Evolutionary conservation across 2,329 filamentous ascomycete genomes (phyloP), one percentile per base, ranked within the genome.

Genomic region (Penicillium sp.): DNA sequence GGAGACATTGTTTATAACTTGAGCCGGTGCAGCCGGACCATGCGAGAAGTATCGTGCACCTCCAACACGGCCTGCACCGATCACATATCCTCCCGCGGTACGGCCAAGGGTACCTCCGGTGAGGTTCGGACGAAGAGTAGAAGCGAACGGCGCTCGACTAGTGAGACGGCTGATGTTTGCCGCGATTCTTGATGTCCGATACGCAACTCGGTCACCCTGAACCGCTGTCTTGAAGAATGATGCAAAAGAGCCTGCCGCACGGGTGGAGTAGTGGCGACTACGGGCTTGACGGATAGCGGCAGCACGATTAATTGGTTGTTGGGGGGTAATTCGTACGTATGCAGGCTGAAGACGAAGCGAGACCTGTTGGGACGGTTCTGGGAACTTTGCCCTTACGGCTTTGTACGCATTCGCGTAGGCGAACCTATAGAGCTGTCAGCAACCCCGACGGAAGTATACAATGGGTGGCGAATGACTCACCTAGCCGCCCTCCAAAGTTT

Each of bases 1-100:
- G 13, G 92, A 96, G n/a, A 97, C 94, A 78, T 97, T 97, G 76
- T 95, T 91, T 56, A 98, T 87, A 51, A 98, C 92, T 76, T 98
- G 92, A 1, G 93, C 92, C 45, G 92, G 93, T 7, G 90, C 87
- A 9, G 91, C 90, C 1, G 94, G 92, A 0, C 88, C 87, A 79
- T 97, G 93, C 1, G 92, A 96, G 80, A 98, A 98, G 81, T 94
- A 94, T 67, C 94, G 86, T 26, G 89, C 88, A 49, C 90, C 91
- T 67, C 91, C 88, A 62, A 87, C 76, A 51, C 88, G 84, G 35
- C 89, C 90, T 54, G 88, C 86, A 31, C 91, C 91, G 60, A 85
- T 79, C 45, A 91, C 80, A 66, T 99, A 99, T n/a, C 95, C 95
- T 67, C 94, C 93, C 7, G 93, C 91, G 45, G 91, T 92, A 60